Conservation (phyloP, 2,329 filamentous ascomycete genomes). For the Xylariaceae sp. region DNA sequence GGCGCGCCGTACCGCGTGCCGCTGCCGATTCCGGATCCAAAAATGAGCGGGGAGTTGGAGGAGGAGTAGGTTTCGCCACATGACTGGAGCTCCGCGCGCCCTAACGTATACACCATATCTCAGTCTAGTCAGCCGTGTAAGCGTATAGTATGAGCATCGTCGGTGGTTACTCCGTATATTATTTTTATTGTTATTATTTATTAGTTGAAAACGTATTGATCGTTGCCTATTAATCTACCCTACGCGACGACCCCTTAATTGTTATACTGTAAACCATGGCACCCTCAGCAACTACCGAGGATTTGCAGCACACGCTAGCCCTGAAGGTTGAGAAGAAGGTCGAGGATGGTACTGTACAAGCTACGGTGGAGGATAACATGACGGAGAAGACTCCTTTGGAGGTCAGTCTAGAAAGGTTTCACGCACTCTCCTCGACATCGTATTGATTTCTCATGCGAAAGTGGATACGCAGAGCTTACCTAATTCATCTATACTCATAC, state of each 20-base stretch:
- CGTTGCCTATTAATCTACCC: slow-evolving; percentile 1
- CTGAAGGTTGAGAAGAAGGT: slow-evolving; percentile 29
- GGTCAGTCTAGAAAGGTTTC: slow-evolving; percentile 14
- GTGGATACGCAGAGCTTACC: neutral
- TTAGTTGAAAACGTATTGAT: neutral
- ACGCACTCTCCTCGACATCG: neutral
- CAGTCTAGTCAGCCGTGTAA: no score
- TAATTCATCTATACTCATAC: neutral
- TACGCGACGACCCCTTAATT: neutral
- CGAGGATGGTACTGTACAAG: slow-evolving; percentile 15
- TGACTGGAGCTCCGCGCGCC: neutral
- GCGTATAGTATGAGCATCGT: no score
- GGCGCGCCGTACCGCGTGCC: neutral
- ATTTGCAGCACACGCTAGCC: slow-evolving; percentile 26
- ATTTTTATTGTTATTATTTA: no score
- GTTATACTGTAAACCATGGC: slow-evolving; percentile 40
- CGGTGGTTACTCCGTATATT: no score
- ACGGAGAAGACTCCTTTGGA: slow-evolving; percentile 44
- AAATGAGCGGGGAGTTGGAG: slow-evolving; percentile 25
- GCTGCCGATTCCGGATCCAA: slow-evolving; percentile 23
- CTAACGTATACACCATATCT: neutral
- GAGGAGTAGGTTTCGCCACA: slow-evolving; percentile 1
- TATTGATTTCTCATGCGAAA: neutral
- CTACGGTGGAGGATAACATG: slow-evolving; percentile 22
- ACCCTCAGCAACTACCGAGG: slow-evolving; percentile 42